Base-by-base conservation (phyloP, 1,284 basidiomycete species). In the Ustilago tritici region DNA sequence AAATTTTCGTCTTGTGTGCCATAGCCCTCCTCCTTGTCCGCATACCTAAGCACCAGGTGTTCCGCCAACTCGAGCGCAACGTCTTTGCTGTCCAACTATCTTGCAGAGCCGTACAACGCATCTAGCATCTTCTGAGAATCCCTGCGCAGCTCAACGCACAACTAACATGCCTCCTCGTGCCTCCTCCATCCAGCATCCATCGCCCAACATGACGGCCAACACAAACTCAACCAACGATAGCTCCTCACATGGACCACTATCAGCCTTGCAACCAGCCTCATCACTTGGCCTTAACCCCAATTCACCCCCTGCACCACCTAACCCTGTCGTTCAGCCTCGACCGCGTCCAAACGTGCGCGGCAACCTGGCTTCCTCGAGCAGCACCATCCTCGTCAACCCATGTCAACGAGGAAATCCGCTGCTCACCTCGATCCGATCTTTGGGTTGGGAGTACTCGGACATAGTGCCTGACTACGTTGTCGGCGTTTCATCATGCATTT, bases 391-490 rank as follows among this genome's bases (percentile, higher is more conserved):
- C 17, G 84, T 85, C 56, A 79, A 79, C 67, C 52, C 46, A 52
- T 72, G 57, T 34, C 61, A 97, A 92, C 89, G 94, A 77, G 91
- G 93, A 17, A 99, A 99, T 81, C 94, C 94, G 0, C 88, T 98
- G 9, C 89, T 98, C 9, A 91, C 92, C 72, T 90, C 90, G 71
- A 93, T 99, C 61, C 90, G 92, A 70, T 93, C 94, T 86, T 92
- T 98, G 1, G 91, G 93, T 0, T 96, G 95, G 88, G 95, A 99
- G 87, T 97, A 94, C 81, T 93, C 93, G 0, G 95, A 99, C 83
- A 95, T 99, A 63, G 89, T 93, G 4, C 92, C 93, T 4, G 97
- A 99, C 64, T 86, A 84, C 52, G 82, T 84, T 55, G 78, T 85
- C 11, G 83, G 83, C 1, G n/a, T 82, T 1, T 64, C 85, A 2